Evolutionary conservation across 495 filamentous ascomycete species (phyloP).

Genomic region (Penicillium malachiteum): DNA sequence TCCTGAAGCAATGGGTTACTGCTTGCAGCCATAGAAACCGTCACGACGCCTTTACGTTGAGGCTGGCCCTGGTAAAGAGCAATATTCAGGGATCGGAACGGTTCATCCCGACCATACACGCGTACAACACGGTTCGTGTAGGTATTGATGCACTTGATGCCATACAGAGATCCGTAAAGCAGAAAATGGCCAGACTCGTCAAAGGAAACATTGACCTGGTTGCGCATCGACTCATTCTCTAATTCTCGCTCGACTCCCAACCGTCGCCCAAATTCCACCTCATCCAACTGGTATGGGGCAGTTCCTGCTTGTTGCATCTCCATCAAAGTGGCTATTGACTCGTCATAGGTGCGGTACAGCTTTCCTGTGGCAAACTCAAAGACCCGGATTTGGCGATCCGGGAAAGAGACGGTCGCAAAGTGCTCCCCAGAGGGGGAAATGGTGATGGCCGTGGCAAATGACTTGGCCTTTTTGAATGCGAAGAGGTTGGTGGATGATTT

Average conservation of each 20-base stretch:
- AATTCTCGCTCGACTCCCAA: slow-evolving; percentile 86
- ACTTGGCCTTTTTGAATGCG: slow-evolving; percentile 95
- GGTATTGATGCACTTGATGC: slow-evolving; percentile 92
- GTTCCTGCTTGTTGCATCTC: slow-evolving; percentile 95
- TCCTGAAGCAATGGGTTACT: slow-evolving; percentile 91
- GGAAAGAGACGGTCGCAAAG: slow-evolving; percentile 89
- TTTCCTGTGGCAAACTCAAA: slow-evolving; percentile 92
- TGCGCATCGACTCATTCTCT: slow-evolving; percentile 63
- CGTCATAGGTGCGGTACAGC: slow-evolving; percentile 88
- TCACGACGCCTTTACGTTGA: slow-evolving; percentile 84
- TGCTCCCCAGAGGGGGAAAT: slow-evolving; percentile 81
- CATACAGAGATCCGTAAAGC: slow-evolving; percentile 86
- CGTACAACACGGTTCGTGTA: slow-evolving; percentile 88
- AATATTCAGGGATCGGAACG: slow-evolving; percentile 76
- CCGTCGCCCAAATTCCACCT: slow-evolving; percentile 88
- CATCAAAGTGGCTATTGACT: slow-evolving; percentile 79
- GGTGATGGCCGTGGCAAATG: slow-evolving; percentile 76
- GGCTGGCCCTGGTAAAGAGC: slow-evolving; percentile 95
- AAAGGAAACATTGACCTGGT: slow-evolving; percentile 82
- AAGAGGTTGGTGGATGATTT: slow-evolving; percentile 94
- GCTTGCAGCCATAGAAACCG: slow-evolving; percentile 96
- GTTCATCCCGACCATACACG: slow-evolving; percentile 84
- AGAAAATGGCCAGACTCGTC: slow-evolving; percentile 97
- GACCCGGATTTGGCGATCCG: slow-evolving; percentile 85
- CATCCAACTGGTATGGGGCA: slow-evolving; percentile 71